Conservation (phyloP, 768 basidiomycete genomes). For the Termitomyces sp. region DNA sequence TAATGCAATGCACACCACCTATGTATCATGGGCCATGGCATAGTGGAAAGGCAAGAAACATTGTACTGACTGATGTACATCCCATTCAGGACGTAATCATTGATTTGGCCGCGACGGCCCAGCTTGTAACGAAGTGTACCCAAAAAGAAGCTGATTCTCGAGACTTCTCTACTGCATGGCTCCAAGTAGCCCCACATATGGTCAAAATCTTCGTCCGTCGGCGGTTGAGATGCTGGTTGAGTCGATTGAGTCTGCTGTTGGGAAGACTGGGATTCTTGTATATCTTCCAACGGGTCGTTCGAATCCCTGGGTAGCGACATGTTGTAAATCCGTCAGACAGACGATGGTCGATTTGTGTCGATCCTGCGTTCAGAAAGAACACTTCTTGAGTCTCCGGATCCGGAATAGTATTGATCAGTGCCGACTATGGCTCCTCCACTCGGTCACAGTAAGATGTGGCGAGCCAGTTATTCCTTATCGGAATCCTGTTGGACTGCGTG, state of each 20-base stretch:
- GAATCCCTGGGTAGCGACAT: conserved; percentile 7
- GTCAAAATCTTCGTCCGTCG: conserved; percentile 20
- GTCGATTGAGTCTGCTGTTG: conserved; percentile 34
- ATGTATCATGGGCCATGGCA: neutral
- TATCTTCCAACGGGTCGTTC: conserved; percentile 7
- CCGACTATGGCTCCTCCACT: neutral
- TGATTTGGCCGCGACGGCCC: conserved; percentile 45
- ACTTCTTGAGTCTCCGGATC: neutral
- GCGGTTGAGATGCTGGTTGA: conserved; percentile 37
- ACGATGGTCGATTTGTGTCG: neutral
- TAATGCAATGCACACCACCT: conserved; percentile 56
- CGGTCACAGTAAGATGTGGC: neutral
- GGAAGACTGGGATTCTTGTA: conserved; percentile 14
- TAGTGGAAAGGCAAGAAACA: neutral
- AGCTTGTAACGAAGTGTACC: conserved; percentile 41
- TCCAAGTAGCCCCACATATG: conserved; percentile 71
- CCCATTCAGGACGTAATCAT: conserved; percentile 53
- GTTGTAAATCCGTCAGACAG: neutral
- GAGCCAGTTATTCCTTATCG: neutral
- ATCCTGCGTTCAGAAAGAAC: neutral
- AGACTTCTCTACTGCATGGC: conserved; percentile 50
- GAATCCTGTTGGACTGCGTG: too few species aligned
- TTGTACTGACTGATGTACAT: conserved; percentile 65
- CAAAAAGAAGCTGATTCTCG: conserved; percentile 62
- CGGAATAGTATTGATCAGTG: neutral